phyloP scores from a whole-genome alignment of 805 yeast genomes.

The Ogataea philodendri region DNA sequence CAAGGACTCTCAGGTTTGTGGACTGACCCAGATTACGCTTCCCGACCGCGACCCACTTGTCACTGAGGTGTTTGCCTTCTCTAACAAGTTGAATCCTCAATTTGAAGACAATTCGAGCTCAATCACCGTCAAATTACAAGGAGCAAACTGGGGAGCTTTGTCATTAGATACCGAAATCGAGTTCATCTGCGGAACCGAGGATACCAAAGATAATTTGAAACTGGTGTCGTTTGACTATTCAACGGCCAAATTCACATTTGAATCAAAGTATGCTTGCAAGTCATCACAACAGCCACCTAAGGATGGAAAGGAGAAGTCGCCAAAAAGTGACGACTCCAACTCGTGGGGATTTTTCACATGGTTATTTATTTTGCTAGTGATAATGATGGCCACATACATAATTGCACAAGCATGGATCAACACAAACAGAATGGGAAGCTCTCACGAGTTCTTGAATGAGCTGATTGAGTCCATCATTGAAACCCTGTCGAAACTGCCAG shows the following conservation, averaged over 20 bases:
- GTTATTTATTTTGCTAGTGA: conserved; percentile 70
- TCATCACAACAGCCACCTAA: conserved; percentile 30
- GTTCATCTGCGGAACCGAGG: conserved; percentile 45
- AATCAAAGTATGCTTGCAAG: conserved; percentile 41
- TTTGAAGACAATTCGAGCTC: conserved; percentile 30
- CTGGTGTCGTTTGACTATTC: conserved; percentile 40
- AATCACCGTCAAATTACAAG: conserved; percentile 42
- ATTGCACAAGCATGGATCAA: conserved; percentile 74
- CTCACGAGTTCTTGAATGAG: conserved; percentile 69
- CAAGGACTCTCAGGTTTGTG: conserved; percentile 73
- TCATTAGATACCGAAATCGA: conserved; percentile 45
- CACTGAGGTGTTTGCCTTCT: conserved; percentile 63
- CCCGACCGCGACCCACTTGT: conserved; percentile 48
- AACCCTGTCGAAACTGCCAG: conserved; percentile 57
- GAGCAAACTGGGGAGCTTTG: conserved; percentile 70
- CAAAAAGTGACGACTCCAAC: conserved; percentile 35
- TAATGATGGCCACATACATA: conserved; percentile 68
- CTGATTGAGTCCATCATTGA: conserved; percentile 66
- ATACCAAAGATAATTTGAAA: conserved; percentile 27
- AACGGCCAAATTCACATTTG: conserved; percentile 31
- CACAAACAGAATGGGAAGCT: conserved; percentile 60
- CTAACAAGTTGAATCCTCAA: conserved; percentile 40
- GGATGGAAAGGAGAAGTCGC: conserved; percentile 28
- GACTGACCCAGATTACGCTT: conserved; percentile 53
- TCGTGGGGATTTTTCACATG: conserved; percentile 85